These are phyloP conservation scores for Podaxis pistillaris DNA, from an alignment of 768 basidiomycete genomes.

Conservation along the genomic window DNA sequence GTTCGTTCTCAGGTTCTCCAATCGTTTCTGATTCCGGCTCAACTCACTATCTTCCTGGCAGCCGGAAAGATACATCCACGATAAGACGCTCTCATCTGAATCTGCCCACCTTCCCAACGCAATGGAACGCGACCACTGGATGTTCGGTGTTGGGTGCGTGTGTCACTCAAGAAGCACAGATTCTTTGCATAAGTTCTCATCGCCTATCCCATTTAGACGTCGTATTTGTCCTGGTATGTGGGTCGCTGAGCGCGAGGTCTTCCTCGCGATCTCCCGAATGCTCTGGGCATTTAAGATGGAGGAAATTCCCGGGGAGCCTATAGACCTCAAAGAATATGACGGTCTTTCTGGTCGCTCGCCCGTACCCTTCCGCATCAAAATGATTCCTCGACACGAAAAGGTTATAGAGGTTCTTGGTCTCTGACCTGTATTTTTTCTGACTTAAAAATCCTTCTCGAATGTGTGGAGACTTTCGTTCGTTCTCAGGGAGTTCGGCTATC, in stretches of 20 bases:
- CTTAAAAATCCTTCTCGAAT: neutral
- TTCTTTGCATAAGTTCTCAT: neutral
- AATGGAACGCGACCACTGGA: constrained; percentile 49
- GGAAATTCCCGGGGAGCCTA: constrained; percentile 39
- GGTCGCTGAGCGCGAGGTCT: constrained; percentile 45
- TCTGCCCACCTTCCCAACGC: constrained; percentile 42
- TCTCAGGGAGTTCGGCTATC: no score
- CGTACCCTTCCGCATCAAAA: constrained; percentile 35
- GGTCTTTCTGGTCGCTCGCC: constrained; percentile 46
- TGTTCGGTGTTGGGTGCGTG: constrained; percentile 46
- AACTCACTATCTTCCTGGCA: constrained; percentile 14
- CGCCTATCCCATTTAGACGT: constrained; percentile 19
- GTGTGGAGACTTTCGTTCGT: neutral
- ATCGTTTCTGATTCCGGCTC: neutral
- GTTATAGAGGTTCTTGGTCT: neutral
- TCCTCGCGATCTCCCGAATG: constrained; percentile 42
- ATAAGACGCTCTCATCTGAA: constrained; percentile 36
- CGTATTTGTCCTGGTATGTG: constrained; percentile 43
- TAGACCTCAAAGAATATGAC: constrained; percentile 46
- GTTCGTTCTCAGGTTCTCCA: constrained; percentile 15
- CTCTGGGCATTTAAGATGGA: constrained; percentile 46
- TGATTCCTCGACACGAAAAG: constrained; percentile 22
- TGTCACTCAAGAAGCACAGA: neutral
- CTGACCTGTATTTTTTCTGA: neutral
- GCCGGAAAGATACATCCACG: constrained; percentile 46